Evolutionary conservation across 805 yeast genomes (phyloP).

Genomic region (Candida stauntonica): DNA sequence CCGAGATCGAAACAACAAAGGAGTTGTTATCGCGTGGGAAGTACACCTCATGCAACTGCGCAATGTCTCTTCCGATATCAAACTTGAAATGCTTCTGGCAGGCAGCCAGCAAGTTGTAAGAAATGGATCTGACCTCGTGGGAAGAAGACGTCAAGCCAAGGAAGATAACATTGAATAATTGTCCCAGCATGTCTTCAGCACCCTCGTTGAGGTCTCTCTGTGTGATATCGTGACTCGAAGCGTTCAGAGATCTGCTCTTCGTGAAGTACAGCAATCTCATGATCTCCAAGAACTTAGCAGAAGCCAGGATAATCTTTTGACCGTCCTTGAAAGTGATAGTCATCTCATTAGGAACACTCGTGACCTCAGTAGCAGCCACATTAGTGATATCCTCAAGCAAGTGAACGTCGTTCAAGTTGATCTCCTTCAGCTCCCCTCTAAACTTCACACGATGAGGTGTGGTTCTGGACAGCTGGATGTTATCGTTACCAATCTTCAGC

Average conservation of each 20-base stretch:
- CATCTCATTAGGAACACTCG: constrained; percentile 48
- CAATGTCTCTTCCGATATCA: constrained; percentile 53
- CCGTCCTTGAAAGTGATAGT: constrained; percentile 38
- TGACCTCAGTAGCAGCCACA: constrained; percentile 37
- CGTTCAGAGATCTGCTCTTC: constrained; percentile 46
- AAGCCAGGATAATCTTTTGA: constrained; percentile 37
- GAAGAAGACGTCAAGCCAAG: constrained; percentile 62
- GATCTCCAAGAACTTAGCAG: constrained; percentile 56
- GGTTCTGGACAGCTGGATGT: constrained; percentile 50
- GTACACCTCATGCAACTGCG: constrained; percentile 52
- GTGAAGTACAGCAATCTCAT: constrained; percentile 66
- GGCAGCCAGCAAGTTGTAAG: constrained; percentile 59
- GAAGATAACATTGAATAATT: constrained; percentile 58
- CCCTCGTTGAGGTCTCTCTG: constrained; percentile 21
- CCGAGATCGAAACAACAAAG: constrained; percentile 54
- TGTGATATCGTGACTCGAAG: constrained; percentile 8
- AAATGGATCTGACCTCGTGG: constrained; percentile 55
- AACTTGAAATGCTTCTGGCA: constrained; percentile 56
- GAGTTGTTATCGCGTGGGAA: constrained; percentile 66
- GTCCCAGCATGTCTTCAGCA: constrained; percentile 47
- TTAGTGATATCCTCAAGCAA: constrained; percentile 37
- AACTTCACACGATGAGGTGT: constrained; percentile 39
- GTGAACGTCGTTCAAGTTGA: constrained; percentile 40
- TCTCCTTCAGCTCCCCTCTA: constrained; percentile 31
- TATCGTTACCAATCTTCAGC: constrained; percentile 65